These are phyloP conservation scores for Ophiostoma quercus DNA, from an alignment of 2,329 filamentous ascomycete species.

Conservation along the genomic window DNA sequence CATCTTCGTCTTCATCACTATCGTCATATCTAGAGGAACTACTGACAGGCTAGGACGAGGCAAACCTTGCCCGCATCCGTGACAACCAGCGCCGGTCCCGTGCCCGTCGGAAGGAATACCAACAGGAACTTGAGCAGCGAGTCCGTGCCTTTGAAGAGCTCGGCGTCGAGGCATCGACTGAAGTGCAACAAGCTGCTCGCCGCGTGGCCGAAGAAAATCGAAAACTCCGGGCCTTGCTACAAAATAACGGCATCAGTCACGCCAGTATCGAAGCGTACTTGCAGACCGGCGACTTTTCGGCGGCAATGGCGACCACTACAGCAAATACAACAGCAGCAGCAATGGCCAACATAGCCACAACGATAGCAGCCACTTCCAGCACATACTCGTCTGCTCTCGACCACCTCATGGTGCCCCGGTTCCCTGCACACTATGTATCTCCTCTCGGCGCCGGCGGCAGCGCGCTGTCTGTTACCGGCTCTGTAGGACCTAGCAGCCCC, in stretches of 20 bases:
- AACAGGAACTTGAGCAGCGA: constrained; percentile 62
- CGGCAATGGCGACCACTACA: neutral
- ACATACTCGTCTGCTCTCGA: constrained; percentile 32
- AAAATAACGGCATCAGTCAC: constrained; percentile 52
- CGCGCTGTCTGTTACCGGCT: constrained; percentile 10
- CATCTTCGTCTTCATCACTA: neutral
- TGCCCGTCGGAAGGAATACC: constrained; percentile 66
- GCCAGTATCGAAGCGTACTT: constrained; percentile 47
- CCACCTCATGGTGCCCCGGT: constrained; percentile 37
- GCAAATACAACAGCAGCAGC: neutral
- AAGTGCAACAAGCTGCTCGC: constrained; percentile 65
- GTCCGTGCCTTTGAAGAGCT: constrained; percentile 58
- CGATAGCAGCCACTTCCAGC: neutral
- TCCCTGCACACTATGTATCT: constrained; percentile 32
- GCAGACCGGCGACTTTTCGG: constrained; percentile 22
- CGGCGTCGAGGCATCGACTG: constrained; percentile 63
- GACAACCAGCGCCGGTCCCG: constrained; percentile 75
- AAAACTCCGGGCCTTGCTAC: constrained; percentile 55
- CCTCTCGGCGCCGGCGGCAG: constrained; percentile 30
- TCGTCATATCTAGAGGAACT: neutral
- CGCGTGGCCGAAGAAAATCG: constrained; percentile 65
- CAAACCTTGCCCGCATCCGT: constrained; percentile 53
- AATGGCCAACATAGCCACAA: no score
- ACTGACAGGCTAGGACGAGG: constrained; percentile 25
- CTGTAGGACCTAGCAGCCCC: constrained; percentile 21